Base-by-base conservation (phyloP, 352 stramenopile species). In the Phytophthora kernoviae region DNA sequence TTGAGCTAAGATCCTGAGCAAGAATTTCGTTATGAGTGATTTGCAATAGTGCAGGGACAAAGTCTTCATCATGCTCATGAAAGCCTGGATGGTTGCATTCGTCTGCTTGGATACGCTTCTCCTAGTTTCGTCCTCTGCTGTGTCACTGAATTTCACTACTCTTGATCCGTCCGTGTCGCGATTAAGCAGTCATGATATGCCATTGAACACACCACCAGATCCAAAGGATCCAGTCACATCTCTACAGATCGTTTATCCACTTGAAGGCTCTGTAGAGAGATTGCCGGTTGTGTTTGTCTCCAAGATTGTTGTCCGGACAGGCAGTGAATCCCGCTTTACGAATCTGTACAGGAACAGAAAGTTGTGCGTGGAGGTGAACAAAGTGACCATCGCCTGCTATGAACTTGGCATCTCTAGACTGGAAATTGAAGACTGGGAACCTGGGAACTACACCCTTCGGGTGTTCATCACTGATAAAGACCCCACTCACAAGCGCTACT, bases 341-440 rank as follows among this genome's bases (percentile, higher is more conserved):
- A 3, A 9, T n/a, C 11, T 33, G n/a, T 54, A 47, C 33, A 17
- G 12, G 20, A 18, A 48, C 33, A 20, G 17, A 18, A 48, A 11
- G 32, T 45, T 61, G 9, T 61, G 53, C 12, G 27, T 61, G 12
- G 53, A 61, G 33, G 17, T 54, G 14, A 61, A 54, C 34, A 39
- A 47, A 1, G 20, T 24, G 10, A 12, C 27, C 1, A 10, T 39
- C 18, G 1, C 15, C 9, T 61, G 53, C 24, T n/a, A 21, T 8
- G 42, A 20, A 9, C 11, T 61, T 20, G 24, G 46, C 21, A 27
- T 12, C 5, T 53, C 53, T 12, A 12, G 36, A 6, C 39, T 40
- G n/a, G 14, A n/a, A 1, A 34, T 54, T n/a, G 22, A 54, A 11
- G 18, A 37, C 20, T 15, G 48, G 18, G 26, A 37, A 7, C 18